These are phyloP conservation scores for Echeveria elegans DNA, from an alignment of 164 flowering plant genomes.

Conservation along the genomic window DNA sequence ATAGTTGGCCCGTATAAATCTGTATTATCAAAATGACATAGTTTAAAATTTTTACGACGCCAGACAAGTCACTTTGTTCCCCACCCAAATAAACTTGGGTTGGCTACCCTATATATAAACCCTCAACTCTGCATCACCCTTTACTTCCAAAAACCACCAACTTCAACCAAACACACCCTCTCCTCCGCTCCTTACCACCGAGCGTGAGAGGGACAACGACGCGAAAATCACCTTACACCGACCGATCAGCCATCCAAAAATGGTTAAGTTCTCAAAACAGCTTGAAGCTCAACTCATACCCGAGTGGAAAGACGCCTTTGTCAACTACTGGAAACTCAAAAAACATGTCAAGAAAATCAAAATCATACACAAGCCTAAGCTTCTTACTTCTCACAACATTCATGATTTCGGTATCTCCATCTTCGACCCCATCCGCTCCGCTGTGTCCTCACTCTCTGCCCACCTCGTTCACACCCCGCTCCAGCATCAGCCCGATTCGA, in stretches of 20 bases:
- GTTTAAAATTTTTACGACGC: no score
- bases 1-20: no score
- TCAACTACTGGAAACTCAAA: constrained; percentile 84
- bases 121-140: no score
- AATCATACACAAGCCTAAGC: constrained; percentile 26
- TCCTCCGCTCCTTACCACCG: background rate
- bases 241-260: constrained; percentile 13
- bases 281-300: constrained; percentile 95
- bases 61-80: no score
- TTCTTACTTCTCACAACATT: constrained; percentile 3
- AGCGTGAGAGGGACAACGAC: background rate
- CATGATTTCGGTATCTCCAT: constrained; percentile 40
- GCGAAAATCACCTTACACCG: background rate
- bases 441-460: constrained; percentile 14
- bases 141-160: no score
- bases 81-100: no score
- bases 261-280: constrained; percentile 98
- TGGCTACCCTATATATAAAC: no score
- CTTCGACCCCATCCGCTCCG: constrained; percentile 41
- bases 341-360: constrained; percentile 76
- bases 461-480: background rate
- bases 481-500: background rate
- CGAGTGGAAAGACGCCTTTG: constrained; percentile 94
- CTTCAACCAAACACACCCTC: no score
- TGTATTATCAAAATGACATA: no score